Percentiles rank a stretch among this genome's conserved stretches.
These are phyloP conservation scores for Acanthamoeba royreba DNA, from an alignment of 208 protist species.

Conservation along the genomic window DNA sequence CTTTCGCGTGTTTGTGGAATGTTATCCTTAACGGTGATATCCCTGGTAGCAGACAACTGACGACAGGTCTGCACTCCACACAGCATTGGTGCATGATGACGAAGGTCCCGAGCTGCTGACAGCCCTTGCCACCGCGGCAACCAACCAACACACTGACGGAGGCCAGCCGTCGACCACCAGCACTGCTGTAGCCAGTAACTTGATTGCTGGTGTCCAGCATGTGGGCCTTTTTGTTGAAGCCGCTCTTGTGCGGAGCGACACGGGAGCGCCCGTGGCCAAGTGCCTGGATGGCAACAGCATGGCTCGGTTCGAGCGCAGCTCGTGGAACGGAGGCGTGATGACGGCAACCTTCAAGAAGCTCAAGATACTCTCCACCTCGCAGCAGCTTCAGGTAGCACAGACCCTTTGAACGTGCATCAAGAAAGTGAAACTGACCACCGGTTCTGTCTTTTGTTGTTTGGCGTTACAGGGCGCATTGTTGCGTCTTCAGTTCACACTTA, in stretches of 20 bases:
- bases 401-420: constrained; percentile 47
- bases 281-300: constrained; percentile 59
- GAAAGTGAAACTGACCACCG: neutral
- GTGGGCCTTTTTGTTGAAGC: constrained; percentile 69
- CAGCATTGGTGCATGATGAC: neutral
- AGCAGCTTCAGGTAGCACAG: constrained; percentile 63
- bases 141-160: too few relatives aligned
- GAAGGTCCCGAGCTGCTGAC: neutral
- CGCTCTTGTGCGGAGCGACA: constrained; percentile 46
- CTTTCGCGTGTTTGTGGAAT: neutral
- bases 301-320: neutral
- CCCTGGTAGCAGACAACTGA: too few relatives aligned
- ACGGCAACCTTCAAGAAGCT: constrained; percentile 71
- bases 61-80: neutral
- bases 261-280: neutral
- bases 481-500: neutral
- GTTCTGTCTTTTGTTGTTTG: neutral
- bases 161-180: too few relatives aligned
- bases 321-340: neutral
- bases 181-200: too few relatives aligned
- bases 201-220: too few relatives aligned
- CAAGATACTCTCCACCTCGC: constrained; percentile 68
- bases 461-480: neutral
- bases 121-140: neutral
- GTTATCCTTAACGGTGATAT: too few relatives aligned